Conservation (phyloP, 2,329 filamentous ascomycete species). For the Colletotrichum australisinense region DNA sequence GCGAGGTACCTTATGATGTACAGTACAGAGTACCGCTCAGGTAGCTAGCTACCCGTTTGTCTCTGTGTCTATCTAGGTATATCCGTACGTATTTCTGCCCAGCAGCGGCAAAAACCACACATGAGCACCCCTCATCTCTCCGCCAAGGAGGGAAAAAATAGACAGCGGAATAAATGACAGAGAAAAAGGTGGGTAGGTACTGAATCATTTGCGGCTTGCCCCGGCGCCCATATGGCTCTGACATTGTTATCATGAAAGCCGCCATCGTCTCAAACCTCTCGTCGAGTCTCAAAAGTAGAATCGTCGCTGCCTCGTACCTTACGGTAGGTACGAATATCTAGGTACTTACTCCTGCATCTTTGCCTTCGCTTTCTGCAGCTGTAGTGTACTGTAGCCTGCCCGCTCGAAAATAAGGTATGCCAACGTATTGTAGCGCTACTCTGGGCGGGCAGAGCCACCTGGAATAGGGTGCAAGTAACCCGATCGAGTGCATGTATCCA, state of each 20-base stretch:
- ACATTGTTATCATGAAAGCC: not conserved
- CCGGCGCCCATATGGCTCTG: not conserved
- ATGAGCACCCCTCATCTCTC: not conserved
- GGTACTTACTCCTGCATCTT: not conserved
- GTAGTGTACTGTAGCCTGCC: no score
- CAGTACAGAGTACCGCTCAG: not conserved
- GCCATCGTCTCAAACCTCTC: not conserved
- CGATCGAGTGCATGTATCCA: conserved; percentile 24
- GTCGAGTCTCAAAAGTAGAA: not conserved
- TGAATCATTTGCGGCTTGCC: not conserved
- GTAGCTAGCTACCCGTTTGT: no score
- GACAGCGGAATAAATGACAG: not conserved
- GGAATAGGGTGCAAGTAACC: conserved; percentile 3
- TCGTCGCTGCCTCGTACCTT: not conserved
- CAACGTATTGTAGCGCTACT: not conserved
- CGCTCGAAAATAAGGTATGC: conserved; percentile 10
- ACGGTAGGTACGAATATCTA: no score
- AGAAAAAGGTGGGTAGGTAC: not conserved
- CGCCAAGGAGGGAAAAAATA: not conserved
- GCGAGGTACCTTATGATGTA: no score
- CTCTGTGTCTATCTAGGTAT: not conserved
- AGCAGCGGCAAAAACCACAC: not conserved
- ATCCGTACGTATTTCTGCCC: not conserved
- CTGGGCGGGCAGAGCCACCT: not conserved
- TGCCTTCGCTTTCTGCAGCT: not conserved